These are phyloP conservation scores for Teunomyces kruisii DNA, from an alignment of 805 yeast genomes.

Conservation along the genomic window DNA sequence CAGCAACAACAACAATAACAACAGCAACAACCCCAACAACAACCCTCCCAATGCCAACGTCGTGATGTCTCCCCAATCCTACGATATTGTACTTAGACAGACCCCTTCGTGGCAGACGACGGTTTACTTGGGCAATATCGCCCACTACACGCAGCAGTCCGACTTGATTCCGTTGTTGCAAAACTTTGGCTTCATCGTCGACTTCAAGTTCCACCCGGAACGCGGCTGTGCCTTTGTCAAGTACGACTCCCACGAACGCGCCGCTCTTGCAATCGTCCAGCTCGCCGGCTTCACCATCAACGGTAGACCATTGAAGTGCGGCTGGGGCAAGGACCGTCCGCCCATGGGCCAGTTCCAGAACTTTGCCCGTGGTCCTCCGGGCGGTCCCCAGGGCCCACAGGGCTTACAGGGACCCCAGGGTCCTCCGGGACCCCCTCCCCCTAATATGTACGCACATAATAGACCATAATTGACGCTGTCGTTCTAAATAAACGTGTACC, in stretches of 20 bases:
- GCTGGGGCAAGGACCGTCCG: conserved; percentile 76
- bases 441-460: conserved; percentile 29
- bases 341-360: conserved; percentile 28
- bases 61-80: conserved; percentile 53
- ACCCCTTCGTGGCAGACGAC: conserved; percentile 84
- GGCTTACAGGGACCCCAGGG: conserved; percentile 4
- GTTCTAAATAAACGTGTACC: not conserved
- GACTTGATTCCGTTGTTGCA: conserved; percentile 74
- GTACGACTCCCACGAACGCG: conserved; percentile 83
- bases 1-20: too few species aligned
- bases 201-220: conserved; percentile 76
- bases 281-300: conserved; percentile 67
- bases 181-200: conserved; percentile 80
- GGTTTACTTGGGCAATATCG: conserved; percentile 82
- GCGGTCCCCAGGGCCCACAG: too few species aligned
- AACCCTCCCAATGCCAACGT: conserved; percentile 1
- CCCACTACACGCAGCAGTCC: conserved; percentile 70
- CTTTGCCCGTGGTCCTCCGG: conserved; percentile 8
- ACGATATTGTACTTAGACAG: conserved; percentile 71
- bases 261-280: conserved; percentile 84
- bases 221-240: conserved; percentile 87
- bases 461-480: conserved; percentile 11
- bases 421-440: conserved; percentile 20
- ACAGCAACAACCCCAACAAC: too few species aligned
- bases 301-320: conserved; percentile 77